Evolutionary conservation across 2,329 filamentous ascomycete species (phyloP), one percentile per base, ranked within the genome.

Genomic region (Ilyonectria robusta): DNA sequence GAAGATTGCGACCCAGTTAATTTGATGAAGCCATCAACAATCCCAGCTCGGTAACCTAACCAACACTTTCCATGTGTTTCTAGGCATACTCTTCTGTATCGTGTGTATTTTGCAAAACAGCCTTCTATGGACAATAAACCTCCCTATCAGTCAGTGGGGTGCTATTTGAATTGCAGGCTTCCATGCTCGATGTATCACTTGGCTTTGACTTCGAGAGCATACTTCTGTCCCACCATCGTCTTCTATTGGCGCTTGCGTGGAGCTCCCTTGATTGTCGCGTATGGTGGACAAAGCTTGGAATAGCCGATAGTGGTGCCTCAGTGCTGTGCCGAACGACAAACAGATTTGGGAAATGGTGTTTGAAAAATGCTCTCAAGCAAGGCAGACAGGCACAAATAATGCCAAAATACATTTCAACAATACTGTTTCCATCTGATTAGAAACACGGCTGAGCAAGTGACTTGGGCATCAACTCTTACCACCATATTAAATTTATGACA

Each of bases 361-460:
- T 59, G 21, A 59, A 59, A 29, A 59, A 59, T 40, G 56, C 56
- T 37, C 46, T 59, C 3, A 59, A 35, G 33, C 56, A 59, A 50
- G 56, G 56, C 4, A 59, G 15, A 40, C 56, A 59, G 21, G 56
- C 56, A 31, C 56, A 59, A 10, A 59, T 19, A 40, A 59, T 59
- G 13, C 56, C 46, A 50, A n/a, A 4, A 40, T 59, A 59, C 46
- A 59, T 59, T 42, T 50, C 42, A 40, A 48, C 17, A 13, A 59
- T 59, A 26, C 56, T 59, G 46, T 50, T 48, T 19, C 19, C 19
- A 31, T 15, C 11, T 17, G 11, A 15, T 59, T n/a, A 59, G 31
- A 13, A 59, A n/a, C 6, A 0, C 10, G 1, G 3, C 17, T 10
- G 13, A 48, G 9, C n/a, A 59, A 37, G 13, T 3, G 21, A 5